Conservation (phyloP, 2,329 filamentous ascomycete genomes). For the Zopfia rhizophila region DNA sequence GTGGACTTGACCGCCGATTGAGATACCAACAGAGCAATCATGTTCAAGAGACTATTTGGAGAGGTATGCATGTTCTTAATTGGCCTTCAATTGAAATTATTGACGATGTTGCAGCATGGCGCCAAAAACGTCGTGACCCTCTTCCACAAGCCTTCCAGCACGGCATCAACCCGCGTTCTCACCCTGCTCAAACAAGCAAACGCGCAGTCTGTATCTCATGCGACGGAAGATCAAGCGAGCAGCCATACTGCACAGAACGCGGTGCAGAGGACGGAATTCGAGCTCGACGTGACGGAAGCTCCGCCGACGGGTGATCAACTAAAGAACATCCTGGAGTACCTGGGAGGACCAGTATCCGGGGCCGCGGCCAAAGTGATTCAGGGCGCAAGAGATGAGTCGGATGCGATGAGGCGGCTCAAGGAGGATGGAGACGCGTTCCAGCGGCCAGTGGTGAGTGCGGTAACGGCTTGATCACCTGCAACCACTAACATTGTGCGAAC, state of each 20-base stretch:
- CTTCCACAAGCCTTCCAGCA: constrained; percentile 85
- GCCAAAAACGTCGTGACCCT: constrained; percentile 86
- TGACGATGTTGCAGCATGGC: no score
- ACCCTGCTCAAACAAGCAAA: constrained; percentile 84
- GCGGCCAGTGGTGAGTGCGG: constrained; percentile 74
- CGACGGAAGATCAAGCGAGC: constrained; percentile 79
- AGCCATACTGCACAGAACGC: constrained; percentile 70
- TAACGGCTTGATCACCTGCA: background rate
- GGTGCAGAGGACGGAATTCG: constrained; percentile 75
- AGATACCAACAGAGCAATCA: constrained; percentile 30
- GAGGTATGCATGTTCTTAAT: constrained; percentile 50
- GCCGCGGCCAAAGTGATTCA: constrained; percentile 73
- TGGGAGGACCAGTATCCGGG: constrained; percentile 64
- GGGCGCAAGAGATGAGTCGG: constrained; percentile 77
- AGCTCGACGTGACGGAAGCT: constrained; percentile 84
- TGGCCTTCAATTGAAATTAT: no score
- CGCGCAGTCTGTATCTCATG: constrained; percentile 71
- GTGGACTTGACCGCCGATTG: no score
- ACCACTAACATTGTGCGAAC: constrained; percentile 15
- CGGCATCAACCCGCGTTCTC: constrained; percentile 77
- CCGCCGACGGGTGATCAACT: constrained; percentile 85
- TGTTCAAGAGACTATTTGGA: constrained; percentile 60
- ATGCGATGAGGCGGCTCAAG: constrained; percentile 83
- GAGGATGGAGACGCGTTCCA: constrained; percentile 75
- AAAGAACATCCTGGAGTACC: constrained; percentile 83